Base-by-base conservation (phyloP, 176 grass and related monocot species). In the Musa beccarii region DNA sequence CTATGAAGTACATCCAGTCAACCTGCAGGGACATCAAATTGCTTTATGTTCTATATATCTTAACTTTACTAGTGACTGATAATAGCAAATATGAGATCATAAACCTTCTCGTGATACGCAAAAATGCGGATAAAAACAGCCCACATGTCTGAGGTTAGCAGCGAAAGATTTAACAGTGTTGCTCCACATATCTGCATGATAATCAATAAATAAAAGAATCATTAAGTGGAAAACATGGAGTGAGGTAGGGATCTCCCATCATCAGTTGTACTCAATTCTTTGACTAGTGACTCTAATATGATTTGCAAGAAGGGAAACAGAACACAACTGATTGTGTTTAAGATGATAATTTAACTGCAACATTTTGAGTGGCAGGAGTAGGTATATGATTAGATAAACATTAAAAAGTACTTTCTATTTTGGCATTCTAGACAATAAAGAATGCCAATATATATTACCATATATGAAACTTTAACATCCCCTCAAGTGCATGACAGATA, bases 111-210 rank as follows among this genome's bases (percentile, higher is more conserved):
- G 52, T 70, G 77, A 15, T 69, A 69, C 3, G 77, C 77, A 23
- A 79, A 79, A 17, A 69, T 79, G 2, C 77, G 77, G 22, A 69
- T 79, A 21, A 79, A 26, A 79, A 79, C 77, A 50, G 65, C 77
- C 77, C 77, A 79, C 77, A 79, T 69, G 24, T 79, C 77, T 10
- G 65, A 69, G 5, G 77, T 79, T 53, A 69, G 26, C 66, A 69
- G 26, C 0, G 77, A 79, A 70, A 70, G 77, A 24, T 79, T 79
- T 70, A 79, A 22, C 9, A 78, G 50, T 7, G 77, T 79, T 8
- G 77, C 65, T 70, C 77, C 77, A 24, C 52, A 70, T 79, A 79
- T 70, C 66, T 79, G 66, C 19, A 34, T 11, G 24, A 75, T n/a
- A 62, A 62, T 62, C 20, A 8, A n/a, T 17, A n/a, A 26, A 59